Conservation (phyloP, 768 basidiomycete genomes). For the Pleurotus sapidus region DNA sequence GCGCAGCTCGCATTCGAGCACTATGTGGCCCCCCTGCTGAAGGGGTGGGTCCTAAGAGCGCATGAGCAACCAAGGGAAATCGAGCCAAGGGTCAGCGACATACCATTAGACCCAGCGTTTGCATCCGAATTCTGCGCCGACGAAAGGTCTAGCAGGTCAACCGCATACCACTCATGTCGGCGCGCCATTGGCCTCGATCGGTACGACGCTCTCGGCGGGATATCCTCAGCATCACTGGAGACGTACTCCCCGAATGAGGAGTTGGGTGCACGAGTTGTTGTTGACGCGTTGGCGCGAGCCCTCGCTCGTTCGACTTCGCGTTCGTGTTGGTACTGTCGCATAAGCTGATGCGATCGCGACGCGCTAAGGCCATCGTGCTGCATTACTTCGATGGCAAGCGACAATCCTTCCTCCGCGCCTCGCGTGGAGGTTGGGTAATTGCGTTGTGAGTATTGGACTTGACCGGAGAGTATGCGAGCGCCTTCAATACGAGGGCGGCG, state of each 20-base stretch:
- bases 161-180: neutral
- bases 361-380: conserved; percentile 24
- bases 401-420: conserved; percentile 22
- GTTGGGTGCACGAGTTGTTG: neutral
- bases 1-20: neutral
- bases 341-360: conserved; percentile 27
- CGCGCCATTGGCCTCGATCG: neutral
- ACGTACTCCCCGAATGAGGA: neutral
- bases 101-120: no score
- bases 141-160: no score
- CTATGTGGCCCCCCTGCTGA: neutral
- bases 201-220: neutral
- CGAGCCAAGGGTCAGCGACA: no score
- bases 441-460: no score
- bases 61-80: neutral
- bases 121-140: no score
- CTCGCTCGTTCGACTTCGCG: conserved; percentile 1
- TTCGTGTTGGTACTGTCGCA: conserved; percentile 23
- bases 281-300: neutral
- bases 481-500: conserved; percentile 24
- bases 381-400: conserved; percentile 28
- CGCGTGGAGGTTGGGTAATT: neutral
- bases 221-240: neutral
- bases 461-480: conserved; percentile 17
- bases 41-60: neutral